These are phyloP conservation scores for Funneliformis caledonium DNA, from an alignment of 371 early-diverging fungal species.

Conservation along the genomic window DNA sequence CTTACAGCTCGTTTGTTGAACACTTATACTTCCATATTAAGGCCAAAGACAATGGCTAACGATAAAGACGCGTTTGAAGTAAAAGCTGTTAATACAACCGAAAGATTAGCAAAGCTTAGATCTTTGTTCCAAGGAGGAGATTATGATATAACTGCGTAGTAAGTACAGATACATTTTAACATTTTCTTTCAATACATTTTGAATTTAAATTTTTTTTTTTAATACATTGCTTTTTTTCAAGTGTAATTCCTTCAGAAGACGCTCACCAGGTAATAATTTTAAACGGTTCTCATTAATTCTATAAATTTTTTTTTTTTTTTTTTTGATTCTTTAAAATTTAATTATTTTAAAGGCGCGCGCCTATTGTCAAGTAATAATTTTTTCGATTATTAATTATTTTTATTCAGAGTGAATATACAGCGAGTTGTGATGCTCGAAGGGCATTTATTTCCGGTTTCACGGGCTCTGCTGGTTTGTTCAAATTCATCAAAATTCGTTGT, in stretches of 20 bases:
- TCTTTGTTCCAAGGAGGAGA: constrained; percentile 66
- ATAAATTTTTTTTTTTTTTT: neutral
- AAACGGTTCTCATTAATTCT: too few species aligned
- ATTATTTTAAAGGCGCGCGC: too few species aligned
- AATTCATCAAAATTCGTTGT: neutral
- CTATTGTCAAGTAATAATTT: neutral
- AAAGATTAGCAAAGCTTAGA: constrained; percentile 69
- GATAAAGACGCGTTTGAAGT: neutral
- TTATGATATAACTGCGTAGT: constrained; percentile 79
- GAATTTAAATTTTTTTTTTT: neutral
- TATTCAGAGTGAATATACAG: constrained; percentile 94
- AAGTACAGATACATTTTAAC: constrained; percentile 40
- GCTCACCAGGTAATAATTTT: constrained; percentile 82
- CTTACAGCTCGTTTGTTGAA: neutral
- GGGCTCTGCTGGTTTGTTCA: constrained; percentile 87
- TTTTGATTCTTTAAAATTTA: neutral
- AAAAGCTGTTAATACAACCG: constrained; percentile 55
- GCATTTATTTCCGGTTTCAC: constrained; percentile 96
- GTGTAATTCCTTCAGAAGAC: constrained; percentile 94
- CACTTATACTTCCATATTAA: neutral
- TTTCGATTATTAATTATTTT: neutral
- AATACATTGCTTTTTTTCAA: constrained; percentile 31
- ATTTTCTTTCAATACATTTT: neutral
- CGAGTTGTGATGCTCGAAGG: constrained; percentile 91
- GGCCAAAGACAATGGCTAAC: neutral